phyloP scores from a whole-genome alignment of 106 monocot species.

The Acorus gramineus region DNA sequence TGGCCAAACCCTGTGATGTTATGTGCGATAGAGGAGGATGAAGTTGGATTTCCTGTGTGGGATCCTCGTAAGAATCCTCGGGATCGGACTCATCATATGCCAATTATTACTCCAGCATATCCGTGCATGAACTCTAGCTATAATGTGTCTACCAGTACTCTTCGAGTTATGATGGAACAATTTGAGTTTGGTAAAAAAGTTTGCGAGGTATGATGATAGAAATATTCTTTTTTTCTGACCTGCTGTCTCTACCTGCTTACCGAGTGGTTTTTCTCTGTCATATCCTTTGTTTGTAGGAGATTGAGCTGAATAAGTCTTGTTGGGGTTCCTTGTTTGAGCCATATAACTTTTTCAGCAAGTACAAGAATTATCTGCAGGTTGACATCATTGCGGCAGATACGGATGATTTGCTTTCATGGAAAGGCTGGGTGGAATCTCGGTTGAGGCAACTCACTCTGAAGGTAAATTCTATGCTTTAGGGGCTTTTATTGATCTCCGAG shows the following conservation, averaged over 20 bases:
- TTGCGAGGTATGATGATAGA: slow-evolving; percentile 48
- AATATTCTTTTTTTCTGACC: slow-evolving; percentile 1
- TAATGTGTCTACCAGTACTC: slow-evolving; percentile 91
- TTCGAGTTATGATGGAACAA: slow-evolving; percentile 93
- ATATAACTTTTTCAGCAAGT: slow-evolving; percentile 78
- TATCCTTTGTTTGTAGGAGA: slow-evolving; percentile 37
- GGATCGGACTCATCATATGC: slow-evolving; percentile 89
- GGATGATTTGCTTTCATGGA: slow-evolving; percentile 82
- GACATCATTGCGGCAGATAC: slow-evolving; percentile 73
- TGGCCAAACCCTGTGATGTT: slow-evolving; percentile 99
- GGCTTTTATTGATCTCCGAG: not conserved
- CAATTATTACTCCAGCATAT: slow-evolving; percentile 98
- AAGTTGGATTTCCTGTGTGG: slow-evolving; percentile 91
- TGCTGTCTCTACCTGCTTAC: not conserved
- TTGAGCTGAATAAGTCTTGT: slow-evolving; percentile 59
- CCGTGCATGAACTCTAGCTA: slow-evolving; percentile 99
- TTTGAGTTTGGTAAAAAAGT: slow-evolving; percentile 70
- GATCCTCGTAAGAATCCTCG: slow-evolving; percentile 89
- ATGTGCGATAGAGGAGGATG: slow-evolving; percentile 80
- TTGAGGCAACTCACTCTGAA: slow-evolving; percentile 85
- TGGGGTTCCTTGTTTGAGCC: slow-evolving; percentile 80
- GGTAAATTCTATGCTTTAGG: slow-evolving; percentile 30
- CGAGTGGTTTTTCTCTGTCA: not conserved
- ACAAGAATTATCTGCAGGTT: slow-evolving; percentile 92
- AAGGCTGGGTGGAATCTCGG: slow-evolving; percentile 98